A percentile compares a stretch with the other conserved stretches of the same genome.
Evolutionary conservation across 1,139 yeast species (phyloP).

Genomic region (Sugiyamaella sp.): DNA sequence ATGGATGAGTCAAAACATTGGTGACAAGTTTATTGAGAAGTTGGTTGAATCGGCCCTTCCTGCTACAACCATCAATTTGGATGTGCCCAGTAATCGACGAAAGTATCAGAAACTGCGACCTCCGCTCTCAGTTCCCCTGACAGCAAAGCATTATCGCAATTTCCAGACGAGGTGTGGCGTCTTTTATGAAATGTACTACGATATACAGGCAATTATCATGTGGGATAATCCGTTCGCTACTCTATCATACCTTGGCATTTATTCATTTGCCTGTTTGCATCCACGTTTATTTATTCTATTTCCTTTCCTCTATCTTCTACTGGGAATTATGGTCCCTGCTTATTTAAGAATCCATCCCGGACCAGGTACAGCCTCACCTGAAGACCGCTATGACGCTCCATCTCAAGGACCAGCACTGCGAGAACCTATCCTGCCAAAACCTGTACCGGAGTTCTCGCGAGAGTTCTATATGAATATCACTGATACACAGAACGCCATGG

Average conservation of each 20-base stretch:
- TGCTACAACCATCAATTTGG: background rate
- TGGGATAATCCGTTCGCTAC: constrained; percentile 73
- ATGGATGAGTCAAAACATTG: constrained; percentile 6
- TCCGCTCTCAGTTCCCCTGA: constrained; percentile 64
- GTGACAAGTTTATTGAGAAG: constrained; percentile 11
- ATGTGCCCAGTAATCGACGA: constrained; percentile 43
- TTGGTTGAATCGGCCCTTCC: constrained; percentile 11
- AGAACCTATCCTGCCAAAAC: constrained; percentile 59
- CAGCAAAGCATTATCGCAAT: constrained; percentile 69
- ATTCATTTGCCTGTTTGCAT: constrained; percentile 62
- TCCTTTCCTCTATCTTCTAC: constrained; percentile 59
- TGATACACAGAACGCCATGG: constrained; percentile 82
- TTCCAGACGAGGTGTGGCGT: constrained; percentile 59
- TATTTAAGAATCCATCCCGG: constrained; percentile 54
- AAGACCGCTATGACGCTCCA: constrained; percentile 42
- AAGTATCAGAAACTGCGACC: constrained; percentile 67
- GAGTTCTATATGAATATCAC: constrained; percentile 80
- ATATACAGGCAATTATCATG: constrained; percentile 57
- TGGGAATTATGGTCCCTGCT: constrained; percentile 69
- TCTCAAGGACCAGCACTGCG: constrained; percentile 57
- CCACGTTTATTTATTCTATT: constrained; percentile 58
- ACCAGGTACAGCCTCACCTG: constrained; percentile 23
- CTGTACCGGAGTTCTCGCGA: constrained; percentile 76
- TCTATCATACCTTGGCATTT: constrained; percentile 56
- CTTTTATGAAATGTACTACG: constrained; percentile 51